Base-by-base conservation (phyloP, 768 basidiomycete species). In the Phanerodontia chrysosporium region DNA sequence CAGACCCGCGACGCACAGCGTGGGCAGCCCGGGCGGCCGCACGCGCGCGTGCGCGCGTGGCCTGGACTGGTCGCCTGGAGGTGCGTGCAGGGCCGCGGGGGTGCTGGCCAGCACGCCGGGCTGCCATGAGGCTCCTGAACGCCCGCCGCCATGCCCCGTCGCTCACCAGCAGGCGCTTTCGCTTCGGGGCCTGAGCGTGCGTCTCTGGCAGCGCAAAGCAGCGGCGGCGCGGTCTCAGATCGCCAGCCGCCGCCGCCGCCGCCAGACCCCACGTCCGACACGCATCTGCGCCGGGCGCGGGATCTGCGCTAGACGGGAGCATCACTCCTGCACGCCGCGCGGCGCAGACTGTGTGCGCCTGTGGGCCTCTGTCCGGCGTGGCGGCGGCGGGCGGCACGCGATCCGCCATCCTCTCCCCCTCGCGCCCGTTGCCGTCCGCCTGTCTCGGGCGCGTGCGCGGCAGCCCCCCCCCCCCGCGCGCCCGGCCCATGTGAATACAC, bases 71-170 rank as follows among this genome's bases (percentile, higher is more conserved):
- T 13, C n/a, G 21, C 27, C 8, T 35, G 27, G 30, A 52, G 51
- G 6, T 21, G 29, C 51, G n/a, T 35, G 51, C 16, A 14, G n/a
- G 30, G 7, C 18, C 18, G 30, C 5, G 10, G 48, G 18, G 16
- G 16, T 8, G 18, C 18, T 27, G 8, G 14, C 12, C 24, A 7
- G 27, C 18, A 10, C 16, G 45, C 3, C 10, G 22, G 16, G 21
- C 2, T 46, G 49, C 51, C 51, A 52, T 52, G 51, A 52, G 51
- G 51, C 51, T 52, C 51, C 13, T 35, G 51, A 52, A 52, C 51
- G 51, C 30, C 29, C 12, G 51, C 18, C 27, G 28, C 6, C 13
- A 13, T 13, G 18, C 13, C 29, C 45, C 16, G n/a, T n/a, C 51
- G 51, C 22, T 6, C 30, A 27, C n/a, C 12, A 12, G 29, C 6